Evolutionary conservation across 805 yeast species (phyloP).

Genomic region (Komagataella ulmi): DNA sequence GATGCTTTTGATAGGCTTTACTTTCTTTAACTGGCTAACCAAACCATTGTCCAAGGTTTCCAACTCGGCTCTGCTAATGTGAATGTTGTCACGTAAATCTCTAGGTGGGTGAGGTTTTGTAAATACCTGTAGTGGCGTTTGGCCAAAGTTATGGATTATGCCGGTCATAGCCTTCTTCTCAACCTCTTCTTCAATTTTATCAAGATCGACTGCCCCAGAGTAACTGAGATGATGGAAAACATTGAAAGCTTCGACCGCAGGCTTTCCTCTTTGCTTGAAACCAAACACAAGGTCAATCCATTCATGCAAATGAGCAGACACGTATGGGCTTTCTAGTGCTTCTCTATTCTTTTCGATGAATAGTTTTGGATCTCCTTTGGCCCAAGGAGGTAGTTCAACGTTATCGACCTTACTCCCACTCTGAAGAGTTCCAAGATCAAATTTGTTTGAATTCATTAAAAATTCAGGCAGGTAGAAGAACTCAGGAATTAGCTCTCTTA

Average conservation of each 20-base stretch:
- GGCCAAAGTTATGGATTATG: conserved; percentile 85
- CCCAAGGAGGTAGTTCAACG: conserved; percentile 77
- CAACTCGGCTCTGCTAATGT: not conserved
- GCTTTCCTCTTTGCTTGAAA: conserved; percentile 58
- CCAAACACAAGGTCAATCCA: conserved; percentile 90
- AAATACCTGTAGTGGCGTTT: conserved; percentile 70
- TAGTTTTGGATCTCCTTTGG: conserved; percentile 58
- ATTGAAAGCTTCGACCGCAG: conserved; percentile 53
- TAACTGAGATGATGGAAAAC: conserved; percentile 80
- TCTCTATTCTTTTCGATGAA: conserved; percentile 68
- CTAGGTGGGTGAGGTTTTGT: conserved; percentile 49
- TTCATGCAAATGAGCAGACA: conserved; percentile 57
- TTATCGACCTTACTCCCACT: conserved; percentile 39
- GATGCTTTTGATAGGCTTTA: conserved; percentile 3
- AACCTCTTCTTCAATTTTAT: conserved; percentile 54
- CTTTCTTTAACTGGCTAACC: not conserved
- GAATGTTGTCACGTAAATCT: conserved; percentile 10
- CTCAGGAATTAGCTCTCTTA: conserved; percentile 78
- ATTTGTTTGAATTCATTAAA: conserved; percentile 47
- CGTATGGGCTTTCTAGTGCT: conserved; percentile 75
- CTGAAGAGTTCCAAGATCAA: conserved; percentile 62
- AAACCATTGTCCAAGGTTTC: not conserved
- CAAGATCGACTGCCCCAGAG: conserved; percentile 72
- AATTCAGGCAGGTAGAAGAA: conserved; percentile 77
- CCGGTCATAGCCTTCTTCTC: conserved; percentile 72